Conservation (phyloP, 2,329 filamentous ascomycete genomes). For the Fusarium tricinctum region DNA sequence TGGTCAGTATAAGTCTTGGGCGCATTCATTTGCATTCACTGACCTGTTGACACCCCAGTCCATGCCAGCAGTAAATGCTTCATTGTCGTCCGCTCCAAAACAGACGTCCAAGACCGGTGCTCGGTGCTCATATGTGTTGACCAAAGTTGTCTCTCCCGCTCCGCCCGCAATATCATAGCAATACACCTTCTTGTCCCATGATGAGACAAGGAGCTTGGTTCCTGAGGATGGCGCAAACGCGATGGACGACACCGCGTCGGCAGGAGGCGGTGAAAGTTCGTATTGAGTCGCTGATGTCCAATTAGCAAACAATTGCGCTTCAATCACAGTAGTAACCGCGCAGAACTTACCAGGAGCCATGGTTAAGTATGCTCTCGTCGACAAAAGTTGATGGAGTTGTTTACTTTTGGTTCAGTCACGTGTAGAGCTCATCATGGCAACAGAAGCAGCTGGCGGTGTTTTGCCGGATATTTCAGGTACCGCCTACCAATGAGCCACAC, state of each 20-base stretch:
- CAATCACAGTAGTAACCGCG: background rate
- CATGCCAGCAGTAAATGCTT: slow-evolving; percentile 87
- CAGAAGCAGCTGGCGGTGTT: slow-evolving; percentile 40
- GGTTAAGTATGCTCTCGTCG: slow-evolving; percentile 39
- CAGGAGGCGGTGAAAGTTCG: slow-evolving; percentile 84
- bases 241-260: slow-evolving; percentile 88
- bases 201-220: slow-evolving; percentile 85
- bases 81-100: slow-evolving; percentile 85
- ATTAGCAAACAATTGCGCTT: slow-evolving; percentile 35
- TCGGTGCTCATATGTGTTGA: slow-evolving; percentile 82
- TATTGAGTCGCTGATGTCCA: slow-evolving; percentile 75
- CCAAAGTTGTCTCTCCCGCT: slow-evolving; percentile 67
- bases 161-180: slow-evolving; percentile 81
- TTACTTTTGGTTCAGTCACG: slow-evolving; percentile 56
- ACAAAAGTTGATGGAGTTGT: slow-evolving; percentile 51
- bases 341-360: slow-evolving; percentile 60
- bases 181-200: slow-evolving; percentile 94
- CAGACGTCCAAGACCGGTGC: slow-evolving; percentile 92
- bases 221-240: slow-evolving; percentile 85
- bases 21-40: slow-evolving; percentile 19
- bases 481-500: slow-evolving; percentile 53
- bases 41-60: slow-evolving; percentile 88
- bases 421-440: slow-evolving; percentile 46
- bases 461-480: slow-evolving; percentile 51
- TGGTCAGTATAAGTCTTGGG: slow-evolving; percentile 25